Evolutionary conservation across 306 rosid genomes (phyloP).

Genomic region (Vicia faba): DNA sequence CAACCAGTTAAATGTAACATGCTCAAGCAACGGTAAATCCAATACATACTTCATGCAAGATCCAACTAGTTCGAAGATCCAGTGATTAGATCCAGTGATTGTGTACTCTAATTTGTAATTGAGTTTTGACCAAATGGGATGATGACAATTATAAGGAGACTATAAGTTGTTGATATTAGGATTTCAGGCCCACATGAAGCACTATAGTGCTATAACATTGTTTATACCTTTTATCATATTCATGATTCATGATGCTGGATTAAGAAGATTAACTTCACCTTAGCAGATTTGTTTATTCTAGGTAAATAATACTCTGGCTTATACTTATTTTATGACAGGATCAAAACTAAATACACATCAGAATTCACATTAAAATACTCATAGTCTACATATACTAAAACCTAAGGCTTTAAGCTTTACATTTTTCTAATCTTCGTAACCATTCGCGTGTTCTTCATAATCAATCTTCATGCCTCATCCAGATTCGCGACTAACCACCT

Average conservation of each 20-base stretch:
- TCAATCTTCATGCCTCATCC: no score
- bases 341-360: no score
- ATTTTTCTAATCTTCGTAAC: no score
- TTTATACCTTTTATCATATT: constrained; percentile 21
- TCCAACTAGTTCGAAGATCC: constrained; percentile 68
- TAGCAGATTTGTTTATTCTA: constrained; percentile 22
- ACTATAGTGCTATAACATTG: constrained; percentile 19
- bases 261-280: not conserved
- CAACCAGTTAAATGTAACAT: constrained; percentile 69
- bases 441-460: no score
- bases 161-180: constrained; percentile 37
- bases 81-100: no score
- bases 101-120: constrained; percentile 72
- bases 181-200: constrained; percentile 31
- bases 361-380: no score
- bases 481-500: no score
- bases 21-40: constrained; percentile 80
- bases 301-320: constrained; percentile 23
- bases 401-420: no score
- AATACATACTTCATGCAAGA: constrained; percentile 43
- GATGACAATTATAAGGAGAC: constrained; percentile 28
- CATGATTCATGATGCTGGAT: no score
- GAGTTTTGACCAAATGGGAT: constrained; percentile 40
- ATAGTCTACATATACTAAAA: no score
- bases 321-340: no score